Evolutionary conservation across 306 rosid species (phyloP), one percentile per base, ranked within the genome.

Genomic region (Vicia villosa): DNA sequence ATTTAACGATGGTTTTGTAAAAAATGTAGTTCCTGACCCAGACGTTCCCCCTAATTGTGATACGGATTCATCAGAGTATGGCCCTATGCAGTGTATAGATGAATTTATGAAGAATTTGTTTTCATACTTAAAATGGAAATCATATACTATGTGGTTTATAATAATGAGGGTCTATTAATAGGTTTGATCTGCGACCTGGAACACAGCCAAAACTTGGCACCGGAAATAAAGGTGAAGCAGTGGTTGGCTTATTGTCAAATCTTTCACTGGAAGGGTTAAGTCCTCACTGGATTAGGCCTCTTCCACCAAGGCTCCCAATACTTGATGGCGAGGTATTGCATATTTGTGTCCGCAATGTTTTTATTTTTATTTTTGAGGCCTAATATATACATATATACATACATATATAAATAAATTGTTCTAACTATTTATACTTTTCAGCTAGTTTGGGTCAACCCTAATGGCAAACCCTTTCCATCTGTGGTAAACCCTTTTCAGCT

Each of bases 371-470:
- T 49, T 45, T 15, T 72, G 49, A 59, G 51, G 81, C 26, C 47
- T 80, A 42, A 50, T 77, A 34, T 32, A 32, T 34, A n/a, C n/a
- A n/a, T n/a, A n/a, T n/a, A n/a, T n/a, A n/a, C n/a, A n/a, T n/a
- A 7, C 38, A 34, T 34, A 34, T 34, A 7, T 34, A 34, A 34
- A 34, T 34, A 34, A 34, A 7, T 34, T 21, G 26, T 73, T 58
- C 72, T 72, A 49, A 56, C 66, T 66, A 73, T 74, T 83, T 77
- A 80, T 79, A 14, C 68, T 37, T 59, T 82, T 74, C 96, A 95
- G 99, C 88, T 95, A n/a, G 96, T 91, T 69, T 95, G 99, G 99
- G 89, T 95, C 83, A 95, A 89, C 81, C 88, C 90, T 36, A 87
- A 84, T 26, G 97, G 72, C 15, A 63, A 80, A 70, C 63, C 66